Conservation (phyloP, 2,329 filamentous ascomycete genomes). For the Gnomoniopsis smithogilvyi region DNA sequence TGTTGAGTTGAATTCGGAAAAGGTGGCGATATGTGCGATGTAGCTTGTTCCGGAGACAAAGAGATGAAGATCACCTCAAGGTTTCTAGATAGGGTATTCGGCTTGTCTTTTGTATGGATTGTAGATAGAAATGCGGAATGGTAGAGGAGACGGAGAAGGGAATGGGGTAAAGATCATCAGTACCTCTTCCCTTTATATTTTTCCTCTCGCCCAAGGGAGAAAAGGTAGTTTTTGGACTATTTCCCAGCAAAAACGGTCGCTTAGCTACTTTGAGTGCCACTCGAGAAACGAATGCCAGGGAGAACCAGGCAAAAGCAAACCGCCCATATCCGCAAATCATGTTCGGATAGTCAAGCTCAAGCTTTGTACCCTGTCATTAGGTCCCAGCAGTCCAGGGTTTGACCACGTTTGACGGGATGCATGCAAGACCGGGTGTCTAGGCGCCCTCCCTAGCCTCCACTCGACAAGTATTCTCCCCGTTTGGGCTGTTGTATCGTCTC, state of each 20-base stretch:
- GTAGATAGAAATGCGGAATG: not conserved
- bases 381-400: constrained; percentile 3
- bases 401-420: constrained; percentile 13
- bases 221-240: not conserved
- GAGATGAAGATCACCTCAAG: not conserved
- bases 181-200: constrained; percentile 13
- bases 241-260: not conserved
- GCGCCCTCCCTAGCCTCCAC: constrained; percentile 1
- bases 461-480: not conserved
- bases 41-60: not conserved
- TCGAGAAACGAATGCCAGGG: constrained; percentile 7
- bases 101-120: not conserved
- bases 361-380: constrained; percentile 9
- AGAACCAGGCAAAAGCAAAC: constrained; percentile 7
- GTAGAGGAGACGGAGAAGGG: not conserved
- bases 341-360: constrained; percentile 11
- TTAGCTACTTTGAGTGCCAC: constrained; percentile 1
- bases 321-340: constrained; percentile 7
- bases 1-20: not conserved
- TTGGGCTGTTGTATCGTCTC: constrained; percentile 3
- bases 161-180: constrained; percentile 4
- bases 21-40: not conserved
- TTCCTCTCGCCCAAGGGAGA: constrained; percentile 3
- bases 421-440: constrained; percentile 1
- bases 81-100: not conserved